Conservation (phyloP, 805 yeast genomes). For the Nakazawaea populi region DNA sequence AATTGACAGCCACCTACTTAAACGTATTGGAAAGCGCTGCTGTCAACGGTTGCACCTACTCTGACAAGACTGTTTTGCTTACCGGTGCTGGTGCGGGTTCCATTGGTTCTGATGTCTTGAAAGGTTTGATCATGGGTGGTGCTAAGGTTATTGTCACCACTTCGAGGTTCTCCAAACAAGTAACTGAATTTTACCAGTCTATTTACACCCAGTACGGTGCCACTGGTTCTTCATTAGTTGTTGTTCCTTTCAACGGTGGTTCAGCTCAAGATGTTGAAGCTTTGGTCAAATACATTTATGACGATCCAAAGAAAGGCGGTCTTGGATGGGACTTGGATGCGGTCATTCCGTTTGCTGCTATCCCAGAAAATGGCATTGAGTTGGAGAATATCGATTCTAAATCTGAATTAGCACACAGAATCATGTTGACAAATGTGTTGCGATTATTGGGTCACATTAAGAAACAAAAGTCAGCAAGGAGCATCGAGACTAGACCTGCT, state of each 20-base stretch:
- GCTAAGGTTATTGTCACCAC: constrained; percentile 96
- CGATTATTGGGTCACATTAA: constrained; percentile 90
- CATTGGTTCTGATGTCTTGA: constrained; percentile 94
- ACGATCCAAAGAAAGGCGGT: constrained; percentile 78
- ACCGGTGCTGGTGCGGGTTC: constrained; percentile 99
- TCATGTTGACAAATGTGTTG: constrained; percentile 93
- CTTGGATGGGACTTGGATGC: constrained; percentile 97
- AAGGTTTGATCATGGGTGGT: constrained; percentile 95
- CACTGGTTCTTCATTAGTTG: constrained; percentile 83
- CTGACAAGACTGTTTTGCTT: constrained; percentile 80
- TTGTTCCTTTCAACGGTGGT: constrained; percentile 99
- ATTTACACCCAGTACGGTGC: constrained; percentile 93
- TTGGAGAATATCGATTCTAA: constrained; percentile 87
- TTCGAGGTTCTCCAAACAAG: constrained; percentile 88
- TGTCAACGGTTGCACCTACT: constrained; percentile 85
- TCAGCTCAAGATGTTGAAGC: constrained; percentile 90
- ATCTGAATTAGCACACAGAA: constrained; percentile 97
- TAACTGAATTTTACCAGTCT: constrained; percentile 92
- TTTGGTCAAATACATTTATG: constrained; percentile 79
- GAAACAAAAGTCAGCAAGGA: constrained; percentile 68
- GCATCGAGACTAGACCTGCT: constrained; percentile 93
- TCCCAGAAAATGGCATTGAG: constrained; percentile 98
- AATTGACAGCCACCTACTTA: constrained; percentile 70
- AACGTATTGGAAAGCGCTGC: constrained; percentile 94
- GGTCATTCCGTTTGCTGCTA: constrained; percentile 96